Evolutionary conservation across 768 basidiomycete species (phyloP).

Genomic region (Tulasnella sp.): DNA sequence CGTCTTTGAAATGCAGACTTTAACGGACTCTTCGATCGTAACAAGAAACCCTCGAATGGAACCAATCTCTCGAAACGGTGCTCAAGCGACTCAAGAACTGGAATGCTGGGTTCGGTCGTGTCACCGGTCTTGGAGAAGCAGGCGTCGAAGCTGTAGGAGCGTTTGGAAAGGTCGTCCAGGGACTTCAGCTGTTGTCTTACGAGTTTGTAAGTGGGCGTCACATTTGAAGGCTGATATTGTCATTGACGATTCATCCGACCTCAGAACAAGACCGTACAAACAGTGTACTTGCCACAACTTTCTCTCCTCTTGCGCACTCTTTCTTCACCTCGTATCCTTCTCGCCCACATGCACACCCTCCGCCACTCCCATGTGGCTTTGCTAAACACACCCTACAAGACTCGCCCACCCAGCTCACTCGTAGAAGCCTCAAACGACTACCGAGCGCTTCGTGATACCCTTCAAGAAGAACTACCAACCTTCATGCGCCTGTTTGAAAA

Average conservation of each 20-base stretch:
- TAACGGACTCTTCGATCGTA: background rate
- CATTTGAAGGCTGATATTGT: background rate
- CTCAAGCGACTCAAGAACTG: constrained; percentile 60
- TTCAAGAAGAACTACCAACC: constrained; percentile 69
- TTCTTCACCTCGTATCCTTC: constrained; percentile 32
- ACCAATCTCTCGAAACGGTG: constrained; percentile 54
- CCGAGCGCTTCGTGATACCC: constrained; percentile 72
- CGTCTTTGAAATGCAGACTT: too few relatives aligned
- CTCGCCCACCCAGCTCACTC: constrained; percentile 67
- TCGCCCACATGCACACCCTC: constrained; percentile 45
- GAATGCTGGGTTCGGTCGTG: constrained; percentile 58
- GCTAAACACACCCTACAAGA: constrained; percentile 68
- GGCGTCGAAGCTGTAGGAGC: constrained; percentile 47
- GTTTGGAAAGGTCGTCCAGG: constrained; percentile 62
- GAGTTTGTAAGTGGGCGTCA: constrained; percentile 55
- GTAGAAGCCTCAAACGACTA: constrained; percentile 77
- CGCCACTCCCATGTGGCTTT: constrained; percentile 73
- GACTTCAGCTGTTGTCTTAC: constrained; percentile 57
- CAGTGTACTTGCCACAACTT: constrained; percentile 61
- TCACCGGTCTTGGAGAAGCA: constrained; percentile 55
- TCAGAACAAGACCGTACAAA: constrained; percentile 46
- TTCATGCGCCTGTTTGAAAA: constrained; percentile 60
- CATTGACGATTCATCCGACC: background rate
- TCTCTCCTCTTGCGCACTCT: constrained; percentile 29
- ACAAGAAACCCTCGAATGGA: constrained; percentile 56